Conservation (phyloP, 305 asterid species). For the Fraxinus greggii region DNA sequence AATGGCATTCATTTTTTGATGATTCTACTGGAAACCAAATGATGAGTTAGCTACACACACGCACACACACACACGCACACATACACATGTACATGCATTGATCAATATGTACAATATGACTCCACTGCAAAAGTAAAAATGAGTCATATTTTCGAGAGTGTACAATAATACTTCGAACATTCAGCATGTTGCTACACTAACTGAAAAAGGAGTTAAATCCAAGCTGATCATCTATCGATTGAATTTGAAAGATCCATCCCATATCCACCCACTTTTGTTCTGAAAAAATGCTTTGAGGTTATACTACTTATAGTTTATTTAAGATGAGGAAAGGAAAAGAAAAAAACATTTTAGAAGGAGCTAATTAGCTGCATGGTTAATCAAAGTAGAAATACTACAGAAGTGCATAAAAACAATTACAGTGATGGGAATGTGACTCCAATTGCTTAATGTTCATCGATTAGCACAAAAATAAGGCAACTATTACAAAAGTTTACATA, state of each 20-base stretch:
- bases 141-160: background rate
- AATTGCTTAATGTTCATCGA: background rate
- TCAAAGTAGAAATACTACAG: background rate
- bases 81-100: background rate
- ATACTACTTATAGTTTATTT: background rate
- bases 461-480: background rate
- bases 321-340: background rate
- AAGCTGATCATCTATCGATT: background rate
- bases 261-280: background rate
- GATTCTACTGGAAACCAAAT: background rate
- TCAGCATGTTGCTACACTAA: background rate
- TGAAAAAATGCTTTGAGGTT: background rate
- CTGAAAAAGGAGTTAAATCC: background rate
- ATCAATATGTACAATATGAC: background rate
- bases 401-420: background rate
- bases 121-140: background rate
- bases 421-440: background rate
- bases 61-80: background rate
- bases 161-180: background rate
- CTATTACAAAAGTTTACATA: background rate
- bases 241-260: background rate
- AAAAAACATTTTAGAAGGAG: background rate
- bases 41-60: background rate
- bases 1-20: background rate
- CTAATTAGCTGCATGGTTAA: background rate